Base-by-base conservation (phyloP, 257 asterid genomes). In the Marsdenia floribunda region DNA sequence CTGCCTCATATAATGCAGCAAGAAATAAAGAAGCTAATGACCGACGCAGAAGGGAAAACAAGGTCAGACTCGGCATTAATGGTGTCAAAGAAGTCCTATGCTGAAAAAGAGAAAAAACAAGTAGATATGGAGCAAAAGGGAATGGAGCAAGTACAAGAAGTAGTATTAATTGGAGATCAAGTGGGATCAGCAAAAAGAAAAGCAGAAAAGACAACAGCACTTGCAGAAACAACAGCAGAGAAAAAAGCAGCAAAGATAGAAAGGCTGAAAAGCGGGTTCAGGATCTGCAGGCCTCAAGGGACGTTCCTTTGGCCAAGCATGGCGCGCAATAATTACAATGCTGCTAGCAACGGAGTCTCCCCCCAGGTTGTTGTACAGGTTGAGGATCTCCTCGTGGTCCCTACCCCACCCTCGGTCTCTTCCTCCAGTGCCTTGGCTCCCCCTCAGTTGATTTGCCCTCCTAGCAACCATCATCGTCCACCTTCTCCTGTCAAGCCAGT, bases 211-310 rank as follows among this genome's bases (percentile, higher is more conserved):
- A 18, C 24, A 74, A 72, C 76, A 4, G 67, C 76, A 26, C 47
- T 52, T 22, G 44, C 73, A 49, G 38, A 75, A 46, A 74, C 72
- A 44, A 77, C 77, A 58, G 92, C 81, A 57, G 90, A 84, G 81
- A 87, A 81, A 88, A 92, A 94, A 76, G 99, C 96, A 83, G 98
- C 91, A 68, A 92, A 84, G 86, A 87, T 90, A 46, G 82, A 88
- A 80, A 92, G 97, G 90, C 89, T 90, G 68, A 95, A 89, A 89
- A 95, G 99, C 77, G 99, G 99, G 40, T 95, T 95, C 96, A 90
- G 96, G 79, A 83, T 92, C 82, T 95, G 98, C 88, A 95, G 87
- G 60, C 99, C 99, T 46, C 94, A 95, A 82, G 99, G 98, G 70
- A 90, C 96, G 54, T 95, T 95, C 80, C 93, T 87, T 3, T 95